Evolutionary conservation across 495 filamentous ascomycete genomes (phyloP), one percentile per base, ranked within the genome.

Genomic region (Podospora comata): DNA sequence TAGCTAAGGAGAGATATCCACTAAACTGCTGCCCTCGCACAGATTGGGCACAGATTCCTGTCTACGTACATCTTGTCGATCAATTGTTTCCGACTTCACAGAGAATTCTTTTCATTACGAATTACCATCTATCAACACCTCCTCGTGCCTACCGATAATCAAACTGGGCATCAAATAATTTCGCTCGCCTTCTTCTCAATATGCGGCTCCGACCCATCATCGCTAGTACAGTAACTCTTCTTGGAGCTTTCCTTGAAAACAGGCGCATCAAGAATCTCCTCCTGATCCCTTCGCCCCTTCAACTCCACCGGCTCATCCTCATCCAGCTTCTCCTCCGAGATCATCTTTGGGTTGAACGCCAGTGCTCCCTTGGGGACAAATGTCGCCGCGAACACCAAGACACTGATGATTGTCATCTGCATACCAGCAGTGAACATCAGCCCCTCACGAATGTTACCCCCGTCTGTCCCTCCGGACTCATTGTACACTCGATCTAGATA

Each of bases 401-500:
- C 72, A 1, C 72, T 59, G 13, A 84, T 68, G 6, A 82, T 69
- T 16, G 78, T 78, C 65, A 82, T 81, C 69, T 82, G 80, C 20
- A 83, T 73, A 27, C 80, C 78, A 6, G 68, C 78, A 15, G 81
- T 76, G 55, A 75, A 77, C 6, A 73, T 67, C 48, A 78, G 67
- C 0, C 72, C 76, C 2, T 55, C 39, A 32, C 71, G 66, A 13
- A 79, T 75, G 13, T 62, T 30, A 53, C 71, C 68, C 5, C 68
- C 70, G 11, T 64, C 28, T 0, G 11, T 44, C 18, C 73, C 75
- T 4, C 78, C 77, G 0, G 72, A 72, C 34, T 67, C 18, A 23
- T 69, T 74, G 64, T 75, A 81, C 5, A 79, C 68, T 1, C 65
- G 34, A 44, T 82, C 80, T 56, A 82, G 74, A 63, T 81, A 84